phyloP scores from a whole-genome alignment of 1,139 yeast genomes.

The Taphrina pruni region DNA sequence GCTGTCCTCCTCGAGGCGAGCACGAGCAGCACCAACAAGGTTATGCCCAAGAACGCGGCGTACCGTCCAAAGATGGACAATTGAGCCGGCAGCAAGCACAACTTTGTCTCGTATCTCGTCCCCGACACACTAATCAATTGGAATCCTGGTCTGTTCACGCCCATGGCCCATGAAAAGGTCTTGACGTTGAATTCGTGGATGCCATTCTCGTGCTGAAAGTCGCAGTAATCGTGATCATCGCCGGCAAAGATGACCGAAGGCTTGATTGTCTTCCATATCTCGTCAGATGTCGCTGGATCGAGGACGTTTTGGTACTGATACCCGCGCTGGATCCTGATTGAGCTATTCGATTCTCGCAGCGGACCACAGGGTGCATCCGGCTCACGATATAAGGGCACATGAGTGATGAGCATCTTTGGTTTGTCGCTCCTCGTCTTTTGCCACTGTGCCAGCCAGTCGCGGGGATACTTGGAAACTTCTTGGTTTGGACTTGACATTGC shows the following conservation, averaged over 20 bases:
- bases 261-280: constrained; percentile 61
- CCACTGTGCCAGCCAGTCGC: constrained; percentile 53
- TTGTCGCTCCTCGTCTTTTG: constrained; percentile 48
- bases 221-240: constrained; percentile 94
- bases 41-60: constrained; percentile 14
- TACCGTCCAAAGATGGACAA: constrained; percentile 45
- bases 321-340: constrained; percentile 64
- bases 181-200: constrained; percentile 85
- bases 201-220: constrained; percentile 21
- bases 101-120: constrained; percentile 45
- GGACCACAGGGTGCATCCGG: constrained; percentile 67
- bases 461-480: constrained; percentile 56
- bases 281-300: constrained; percentile 62
- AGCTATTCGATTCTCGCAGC: constrained; percentile 64
- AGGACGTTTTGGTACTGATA: constrained; percentile 79
- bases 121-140: constrained; percentile 65
- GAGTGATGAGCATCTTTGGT: constrained; percentile 76
- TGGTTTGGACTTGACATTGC: constrained; percentile 66
- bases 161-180: constrained; percentile 91
- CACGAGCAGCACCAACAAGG: background rate
- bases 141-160: constrained; percentile 80
- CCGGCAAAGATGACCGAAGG: constrained; percentile 84
- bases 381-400: constrained; percentile 77
- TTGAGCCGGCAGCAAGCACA: constrained; percentile 48
- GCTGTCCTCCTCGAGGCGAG: background rate